These are phyloP conservation scores for Kwoniella sp. DNA, from an alignment of 768 basidiomycete genomes.

Conservation along the genomic window DNA sequence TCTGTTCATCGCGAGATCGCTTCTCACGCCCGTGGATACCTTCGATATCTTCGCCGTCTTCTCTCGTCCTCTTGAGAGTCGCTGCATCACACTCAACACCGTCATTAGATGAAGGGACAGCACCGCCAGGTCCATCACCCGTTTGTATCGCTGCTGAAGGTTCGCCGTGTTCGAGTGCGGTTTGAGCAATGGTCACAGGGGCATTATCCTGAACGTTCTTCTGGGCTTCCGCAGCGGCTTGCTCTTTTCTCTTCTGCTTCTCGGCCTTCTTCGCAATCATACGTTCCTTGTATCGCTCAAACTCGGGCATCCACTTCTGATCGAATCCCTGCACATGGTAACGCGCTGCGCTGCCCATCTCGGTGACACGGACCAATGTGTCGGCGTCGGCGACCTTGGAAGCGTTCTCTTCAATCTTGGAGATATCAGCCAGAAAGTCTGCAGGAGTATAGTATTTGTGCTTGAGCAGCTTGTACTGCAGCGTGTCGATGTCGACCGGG, in stretches of 20 bases:
- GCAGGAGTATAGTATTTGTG: conserved; percentile 82
- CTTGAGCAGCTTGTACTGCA: conserved; percentile 82
- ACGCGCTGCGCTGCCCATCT: conserved; percentile 78
- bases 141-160: neutral
- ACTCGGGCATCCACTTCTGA: conserved; percentile 71
- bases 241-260: conserved; percentile 44
- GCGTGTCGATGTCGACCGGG: conserved; percentile 88
- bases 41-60: conserved; percentile 14
- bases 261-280: conserved; percentile 65
- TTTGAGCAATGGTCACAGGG: neutral
- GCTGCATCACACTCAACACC: conserved; percentile 6
- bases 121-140: neutral
- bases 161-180: conserved; percentile 1
- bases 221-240: conserved; percentile 6
- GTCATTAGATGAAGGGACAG: neutral
- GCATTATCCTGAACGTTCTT: neutral
- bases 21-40: conserved; percentile 25
- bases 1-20: conserved; percentile 13
- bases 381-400: conserved; percentile 75
- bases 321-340: conserved; percentile 60
- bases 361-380: conserved; percentile 75
- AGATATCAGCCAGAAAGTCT: conserved; percentile 74
- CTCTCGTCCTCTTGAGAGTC: conserved; percentile 25
- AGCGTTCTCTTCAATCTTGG: conserved; percentile 59
- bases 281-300: conserved; percentile 75